Conservation (phyloP, 2,329 filamentous ascomycete genomes). For the Microdochium bolleyi region DNA sequence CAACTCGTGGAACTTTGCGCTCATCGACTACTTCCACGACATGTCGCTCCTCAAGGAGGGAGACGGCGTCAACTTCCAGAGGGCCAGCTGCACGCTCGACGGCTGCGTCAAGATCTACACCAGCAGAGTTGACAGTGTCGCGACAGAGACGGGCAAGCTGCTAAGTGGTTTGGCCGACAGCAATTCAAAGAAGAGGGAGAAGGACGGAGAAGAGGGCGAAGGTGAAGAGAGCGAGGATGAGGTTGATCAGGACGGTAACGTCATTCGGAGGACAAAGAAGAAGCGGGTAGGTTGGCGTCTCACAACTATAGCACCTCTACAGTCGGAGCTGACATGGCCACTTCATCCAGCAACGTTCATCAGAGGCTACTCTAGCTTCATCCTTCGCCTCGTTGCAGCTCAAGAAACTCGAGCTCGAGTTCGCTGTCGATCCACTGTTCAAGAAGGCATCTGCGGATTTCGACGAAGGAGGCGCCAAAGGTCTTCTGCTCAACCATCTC, state of each 20-base stretch:
- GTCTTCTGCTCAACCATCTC: slow-evolving; percentile 89
- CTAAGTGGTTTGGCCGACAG: slow-evolving; percentile 89
- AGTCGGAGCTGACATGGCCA: neutral
- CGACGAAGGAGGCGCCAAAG: slow-evolving; percentile 95
- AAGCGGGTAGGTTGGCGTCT: slow-evolving; percentile 66
- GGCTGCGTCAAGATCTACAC: slow-evolving; percentile 99
- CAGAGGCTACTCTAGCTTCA: slow-evolving; percentile 86
- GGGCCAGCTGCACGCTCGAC: slow-evolving; percentile 93
- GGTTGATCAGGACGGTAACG: slow-evolving; percentile 52
- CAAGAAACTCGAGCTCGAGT: slow-evolving; percentile 97
- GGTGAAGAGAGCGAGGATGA: slow-evolving; percentile 61
- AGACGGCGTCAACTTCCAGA: slow-evolving; percentile 96
- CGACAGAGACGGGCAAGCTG: slow-evolving; percentile 92
- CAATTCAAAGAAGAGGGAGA: slow-evolving; percentile 65
- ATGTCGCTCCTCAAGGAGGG: slow-evolving; percentile 97
- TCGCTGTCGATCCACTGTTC: slow-evolving; percentile 95
- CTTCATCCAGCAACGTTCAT: slow-evolving; percentile 57
- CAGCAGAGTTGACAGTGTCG: slow-evolving; percentile 94
- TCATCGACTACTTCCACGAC: slow-evolving; percentile 99
- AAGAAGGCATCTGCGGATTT: slow-evolving; percentile 98
- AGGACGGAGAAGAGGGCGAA: slow-evolving; percentile 50
- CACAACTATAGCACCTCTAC: no score
- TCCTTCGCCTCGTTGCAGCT: slow-evolving; percentile 84
- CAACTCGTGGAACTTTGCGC: slow-evolving; percentile 99
- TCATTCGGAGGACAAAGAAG: slow-evolving; percentile 53